Base-by-base conservation (phyloP, 768 basidiomycete species). In the Hericium erinaceus region DNA sequence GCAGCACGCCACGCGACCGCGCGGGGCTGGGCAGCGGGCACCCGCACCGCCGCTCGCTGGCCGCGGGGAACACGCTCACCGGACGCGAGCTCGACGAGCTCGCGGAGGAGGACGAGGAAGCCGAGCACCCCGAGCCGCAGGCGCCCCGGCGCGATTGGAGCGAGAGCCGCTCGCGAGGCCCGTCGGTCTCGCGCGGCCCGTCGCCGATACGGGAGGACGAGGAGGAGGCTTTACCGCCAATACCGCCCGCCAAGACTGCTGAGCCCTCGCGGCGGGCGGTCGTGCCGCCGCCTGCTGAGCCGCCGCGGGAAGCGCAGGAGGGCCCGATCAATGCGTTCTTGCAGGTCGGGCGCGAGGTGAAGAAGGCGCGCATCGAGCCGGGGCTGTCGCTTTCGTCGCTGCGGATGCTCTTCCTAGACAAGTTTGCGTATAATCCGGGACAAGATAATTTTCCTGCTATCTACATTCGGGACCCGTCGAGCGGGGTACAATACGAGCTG, bases 371-470 rank as follows among this genome's bases (percentile, higher is more conserved):
- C 20, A 74, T 98, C 48, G 91, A 92, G 57, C 77, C 80, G 9
- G 82, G 78, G 6, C 72, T 87, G 52, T 84, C 88, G 1, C 83
- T 94, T 65, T 73, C 89, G 10, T 83, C 82, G 2, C 68, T 99
- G 56, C 78, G 93, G 46, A 80, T 95, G 64, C 72, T 98, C 13
- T 99, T 98, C 65, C 89, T 97, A 62, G 95, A 97, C 74, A 88
- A 83, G 67, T 99, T 99, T 66, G 85, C 88, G 37, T 98, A 95
- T 68, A 92, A 87, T 66, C 92, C 95, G 0, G 94, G 93, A 0
- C 78, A 87, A 70, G 92, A 92, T 57, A 90, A 94, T 66, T 97
- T 95, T 65, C 94, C 95, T 24, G 89, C 89, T 12, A 95, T 99
- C 49, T 98, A 98, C 67, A 87, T 98, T 55, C 85, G 91, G 10